Evolutionary conservation across 768 basidiomycete species (phyloP).

Genomic region (Porpolomopsis calyptriformis): DNA sequence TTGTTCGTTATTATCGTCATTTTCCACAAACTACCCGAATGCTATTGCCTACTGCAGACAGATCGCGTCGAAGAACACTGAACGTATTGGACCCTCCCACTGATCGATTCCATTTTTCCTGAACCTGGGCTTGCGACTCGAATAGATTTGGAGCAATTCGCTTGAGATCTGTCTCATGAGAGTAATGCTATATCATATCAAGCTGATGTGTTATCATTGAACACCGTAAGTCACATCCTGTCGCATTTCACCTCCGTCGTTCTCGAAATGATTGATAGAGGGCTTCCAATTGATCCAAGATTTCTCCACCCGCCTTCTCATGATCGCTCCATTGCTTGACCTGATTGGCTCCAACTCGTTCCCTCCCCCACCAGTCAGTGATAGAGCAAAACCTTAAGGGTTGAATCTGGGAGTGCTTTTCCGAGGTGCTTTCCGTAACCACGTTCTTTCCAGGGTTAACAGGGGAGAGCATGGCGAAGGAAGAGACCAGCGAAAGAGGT

Average conservation of each 20-base stretch:
- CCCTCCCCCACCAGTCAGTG: conserved; percentile 46
- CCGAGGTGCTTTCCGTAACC: conserved; percentile 4
- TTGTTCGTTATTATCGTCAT: conserved; percentile 28
- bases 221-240: no score
- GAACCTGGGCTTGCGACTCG: no score
- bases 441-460: conserved; percentile 11
- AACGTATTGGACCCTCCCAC: no score
- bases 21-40: no score
- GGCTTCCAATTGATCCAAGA: conserved; percentile 47
- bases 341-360: conserved; percentile 37
- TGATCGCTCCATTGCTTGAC: conserved; percentile 45
- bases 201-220: no score
- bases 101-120: conserved; percentile 3
- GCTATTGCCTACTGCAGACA: no score
- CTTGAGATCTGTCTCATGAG: no score
- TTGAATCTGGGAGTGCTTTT: conserved; percentile 7
- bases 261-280: conserved; percentile 25
- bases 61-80: no score
- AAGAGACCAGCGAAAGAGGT: conserved; percentile 39
- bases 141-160: no score
- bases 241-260: no score
- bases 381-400: conserved; percentile 47
- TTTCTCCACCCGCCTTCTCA: conserved; percentile 30
- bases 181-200: no score
- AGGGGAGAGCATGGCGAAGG: conserved; percentile 12